Base-by-base conservation (phyloP, 2,329 filamentous ascomycete genomes). In the Teratosphaeriaceae sp. region DNA sequence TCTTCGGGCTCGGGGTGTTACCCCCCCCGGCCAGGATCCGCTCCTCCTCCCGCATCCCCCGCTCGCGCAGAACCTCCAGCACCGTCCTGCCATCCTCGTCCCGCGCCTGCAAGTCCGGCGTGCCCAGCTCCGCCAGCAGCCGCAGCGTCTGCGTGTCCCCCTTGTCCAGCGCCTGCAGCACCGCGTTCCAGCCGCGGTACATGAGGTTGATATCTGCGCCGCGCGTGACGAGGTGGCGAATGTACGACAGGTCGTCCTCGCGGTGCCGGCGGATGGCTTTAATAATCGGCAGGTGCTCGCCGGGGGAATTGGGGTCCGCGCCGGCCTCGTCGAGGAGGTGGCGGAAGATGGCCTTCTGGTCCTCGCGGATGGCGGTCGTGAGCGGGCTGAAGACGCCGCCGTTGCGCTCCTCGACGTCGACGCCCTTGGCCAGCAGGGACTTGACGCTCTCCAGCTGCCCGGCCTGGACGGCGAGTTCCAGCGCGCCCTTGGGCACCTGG, bases 371-470 rank as follows among this genome's bases (percentile, higher is more conserved):
- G 7, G 79, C 79, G 0, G 79, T 82, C 0, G 80, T 85, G 3
- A 85, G 70, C 0, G 80, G 78, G 1, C 79, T 83, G 66, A 85
- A 86, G 38, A 85, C 82, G 41, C 82, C 82, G 16, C 80, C 81
- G 56, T 82, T 85, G 64, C 80, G 81, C 64, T 84, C 82, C 59
- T 85, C 81, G 42, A 84, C 79, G 30, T 73, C 80, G 15, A 84
- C 76, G 12, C 82, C 82, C 0, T 80, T 78, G 13, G 67, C 70
- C 13, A 85, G 68, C 24, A 85, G 71, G 35, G 84, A 64, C 63
- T 82, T 82, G 62, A 85, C 71, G 26, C 75, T 81, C 46, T 83
- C 79, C 12, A 85, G 70, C 60, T 84, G 73, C 59, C 82, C 75
- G 15, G 81, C 81, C 1, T 75, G 71, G 6, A 84, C 81, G 2